These are phyloP conservation scores for Metarhizium album DNA, from an alignment of 2,329 filamentous ascomycete genomes.

Conservation along the genomic window DNA sequence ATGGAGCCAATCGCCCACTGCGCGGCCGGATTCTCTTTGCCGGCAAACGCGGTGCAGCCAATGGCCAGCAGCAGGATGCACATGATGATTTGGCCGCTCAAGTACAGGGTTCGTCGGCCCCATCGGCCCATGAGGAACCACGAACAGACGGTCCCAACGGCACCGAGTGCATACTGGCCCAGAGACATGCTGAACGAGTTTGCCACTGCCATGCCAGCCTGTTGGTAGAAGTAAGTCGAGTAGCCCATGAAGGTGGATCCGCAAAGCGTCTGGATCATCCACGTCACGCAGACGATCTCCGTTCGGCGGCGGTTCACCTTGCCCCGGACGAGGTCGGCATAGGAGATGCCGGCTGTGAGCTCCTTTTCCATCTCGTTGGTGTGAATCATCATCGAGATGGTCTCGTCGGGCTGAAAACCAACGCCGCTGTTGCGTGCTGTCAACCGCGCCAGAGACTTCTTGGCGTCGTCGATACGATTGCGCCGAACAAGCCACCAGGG, in stretches of 20 bases:
- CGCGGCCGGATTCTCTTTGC: slow-evolving; percentile 32
- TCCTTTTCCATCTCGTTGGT: slow-evolving; percentile 39
- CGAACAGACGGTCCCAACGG: slow-evolving; percentile 32
- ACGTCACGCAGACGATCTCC: slow-evolving; percentile 34
- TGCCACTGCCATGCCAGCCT: slow-evolving; percentile 28
- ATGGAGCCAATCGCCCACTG: slow-evolving; percentile 38
- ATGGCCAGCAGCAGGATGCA: slow-evolving; percentile 28
- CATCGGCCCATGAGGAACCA: slow-evolving; percentile 33
- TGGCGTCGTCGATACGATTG: slow-evolving; percentile 27
- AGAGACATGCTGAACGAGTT: slow-evolving; percentile 30
- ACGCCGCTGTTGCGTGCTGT: slow-evolving; percentile 24
- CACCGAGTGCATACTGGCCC: slow-evolving; percentile 31
- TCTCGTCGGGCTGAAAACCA: slow-evolving; percentile 29
- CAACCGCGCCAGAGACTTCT: slow-evolving; percentile 27
- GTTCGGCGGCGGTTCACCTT: slow-evolving; percentile 31
- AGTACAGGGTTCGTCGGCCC: slow-evolving; percentile 35
- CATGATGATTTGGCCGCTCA: slow-evolving; percentile 39
- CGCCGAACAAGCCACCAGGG: slow-evolving; percentile 39
- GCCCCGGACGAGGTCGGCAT: slow-evolving; percentile 37
- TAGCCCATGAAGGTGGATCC: slow-evolving; percentile 42
- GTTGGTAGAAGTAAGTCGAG: slow-evolving; percentile 41
- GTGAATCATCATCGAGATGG: slow-evolving; percentile 39
- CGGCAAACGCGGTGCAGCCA: slow-evolving; percentile 43
- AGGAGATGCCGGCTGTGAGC: slow-evolving; percentile 27
- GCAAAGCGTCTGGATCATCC: slow-evolving; percentile 29